Base-by-base conservation (phyloP, 768 basidiomycete genomes). In the Xanthoconium stramineum region DNA sequence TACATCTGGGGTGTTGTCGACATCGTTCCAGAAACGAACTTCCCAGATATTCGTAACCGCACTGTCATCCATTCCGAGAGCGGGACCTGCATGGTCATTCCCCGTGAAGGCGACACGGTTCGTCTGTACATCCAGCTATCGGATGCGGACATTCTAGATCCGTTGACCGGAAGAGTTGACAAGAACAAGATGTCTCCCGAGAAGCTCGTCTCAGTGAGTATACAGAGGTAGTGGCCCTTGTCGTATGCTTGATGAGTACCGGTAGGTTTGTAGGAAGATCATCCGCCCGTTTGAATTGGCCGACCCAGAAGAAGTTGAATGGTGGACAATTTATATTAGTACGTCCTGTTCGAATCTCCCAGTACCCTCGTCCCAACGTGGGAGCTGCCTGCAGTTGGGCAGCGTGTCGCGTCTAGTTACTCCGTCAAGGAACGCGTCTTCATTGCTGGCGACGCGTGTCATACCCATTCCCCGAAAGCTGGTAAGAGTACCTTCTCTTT, bases 1-100 rank as follows among this genome's bases (percentile, higher is more conserved):
- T 86, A 81, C 55, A 78, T 92, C 19, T 94, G 91, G 91, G 91
- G 91, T 3, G 91, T 93, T 4, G 71, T 91, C 19, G 91, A 91
- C 69, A 74, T 83, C 48, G 63, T 81, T 28, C 85, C 85, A 0
- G 78, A 84, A n/a, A 89, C 88, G 2, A 75, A 90, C 64, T 89
- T 91, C 57, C 90, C 90, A 0, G 88, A 91, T 65, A 84, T 88
- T 56, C 83, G 89, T 17, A 84, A 83, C 53, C 78, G 75, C 59
- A 75, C 75, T 47, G 83, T 74, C 0, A 80, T 91, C n/a, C 88
- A 91, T 67, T 89, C 88, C 0, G 76, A 78, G 37, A 77, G 81
- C 47, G 85, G 87, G 1, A 83, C 85, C 0, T 83, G 85, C 55
- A 85, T 91, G 83, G 65, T 88, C 44, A 88, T 92, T 49, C 89